A percentile compares a stretch with the other conserved stretches of the same genome.
Conservation (phyloP, 176 grass and related monocot genomes). For the barley (Hordeum vulgare) region MorexV3_pseudomolecules_assembly NC_058524.1:624159132-624159631, state of each 20-base stretch:
- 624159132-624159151: too few relatives aligned
- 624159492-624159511: slow-evolving; percentile 9
- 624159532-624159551: slow-evolving; percentile 21
- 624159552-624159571: slow-evolving; percentile 21
- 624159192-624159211: too few relatives aligned
- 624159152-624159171: too few relatives aligned
- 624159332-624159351: not conserved
- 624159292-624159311: too few relatives aligned
- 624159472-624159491: slow-evolving; percentile 29
- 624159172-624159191: too few relatives aligned
- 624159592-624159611: slow-evolving; percentile 7
- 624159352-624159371: not conserved
- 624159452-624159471: slow-evolving; percentile 13
- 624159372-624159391: not conserved
- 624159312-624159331: not conserved
- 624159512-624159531: slow-evolving; percentile 25
- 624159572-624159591: not conserved
- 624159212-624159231: too few relatives aligned
- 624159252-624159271: too few relatives aligned
- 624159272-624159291: too few relatives aligned
- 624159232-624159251: too few relatives aligned
- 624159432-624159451: slow-evolving; percentile 22
- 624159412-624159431: slow-evolving; percentile 3
- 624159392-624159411: not conserved
- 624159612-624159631: not conserved